Conservation (phyloP, 805 yeast genomes). For the Nakazawaea laoshanensis region DNA sequence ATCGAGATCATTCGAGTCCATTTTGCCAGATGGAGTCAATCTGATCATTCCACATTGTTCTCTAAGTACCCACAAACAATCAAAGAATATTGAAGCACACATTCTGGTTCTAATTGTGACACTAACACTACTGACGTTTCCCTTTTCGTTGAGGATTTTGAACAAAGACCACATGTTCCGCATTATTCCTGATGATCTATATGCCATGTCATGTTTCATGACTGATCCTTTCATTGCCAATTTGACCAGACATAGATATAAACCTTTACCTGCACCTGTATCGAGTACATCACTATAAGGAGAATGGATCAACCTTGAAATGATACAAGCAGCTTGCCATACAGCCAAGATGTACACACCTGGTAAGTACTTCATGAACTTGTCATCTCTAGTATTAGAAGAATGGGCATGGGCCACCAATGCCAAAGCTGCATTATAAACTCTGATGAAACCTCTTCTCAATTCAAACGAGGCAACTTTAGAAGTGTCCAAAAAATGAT, state of each 20-base stretch:
- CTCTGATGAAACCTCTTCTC: conserved; percentile 63
- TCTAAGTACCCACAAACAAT: conserved; percentile 74
- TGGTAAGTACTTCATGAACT: conserved; percentile 72
- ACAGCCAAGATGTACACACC: conserved; percentile 72
- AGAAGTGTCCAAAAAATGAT: conserved; percentile 66
- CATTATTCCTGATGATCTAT: conserved; percentile 90
- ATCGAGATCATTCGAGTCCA: conserved; percentile 17
- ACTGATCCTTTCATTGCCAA: conserved; percentile 75
- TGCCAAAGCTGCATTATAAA: conserved; percentile 73
- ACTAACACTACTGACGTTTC: conserved; percentile 25
- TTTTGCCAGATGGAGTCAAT: conserved; percentile 27
- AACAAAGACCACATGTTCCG: conserved; percentile 88
- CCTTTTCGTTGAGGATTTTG: conserved; percentile 53
- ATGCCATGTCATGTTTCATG: conserved; percentile 85
- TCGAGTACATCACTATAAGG: conserved; percentile 61
- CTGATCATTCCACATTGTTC: conserved; percentile 85
- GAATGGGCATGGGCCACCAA: conserved; percentile 58
- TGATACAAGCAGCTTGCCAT: conserved; percentile 89
- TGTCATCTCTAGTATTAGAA: conserved; percentile 50
- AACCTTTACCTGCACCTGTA: conserved; percentile 58
- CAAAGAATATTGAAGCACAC: conserved; percentile 91
- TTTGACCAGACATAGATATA: conserved; percentile 59
- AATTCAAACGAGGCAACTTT: conserved; percentile 47
- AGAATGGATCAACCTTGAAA: conserved; percentile 74
- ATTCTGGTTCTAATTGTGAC: conserved; percentile 72